Evolutionary conservation across 768 basidiomycete species (phyloP).

Genomic region (Lactifluus volemus): DNA sequence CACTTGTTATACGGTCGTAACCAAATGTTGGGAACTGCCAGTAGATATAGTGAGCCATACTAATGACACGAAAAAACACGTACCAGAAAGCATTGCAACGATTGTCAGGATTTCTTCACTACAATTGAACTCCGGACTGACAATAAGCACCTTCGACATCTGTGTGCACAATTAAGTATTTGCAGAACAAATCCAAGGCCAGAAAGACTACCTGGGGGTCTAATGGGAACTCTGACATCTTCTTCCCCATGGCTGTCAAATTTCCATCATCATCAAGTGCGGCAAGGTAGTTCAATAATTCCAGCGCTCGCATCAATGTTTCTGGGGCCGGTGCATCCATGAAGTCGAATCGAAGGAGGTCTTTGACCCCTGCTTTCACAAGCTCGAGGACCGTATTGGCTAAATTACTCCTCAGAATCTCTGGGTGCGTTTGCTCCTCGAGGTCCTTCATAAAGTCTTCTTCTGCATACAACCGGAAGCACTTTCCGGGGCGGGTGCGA

Average conservation of each 20-base stretch:
- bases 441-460: constrained; percentile 93
- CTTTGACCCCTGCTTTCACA: constrained; percentile 92
- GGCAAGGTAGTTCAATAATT: constrained; percentile 84
- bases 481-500: constrained; percentile 92
- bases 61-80: constrained; percentile 18
- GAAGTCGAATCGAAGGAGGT: constrained; percentile 82
- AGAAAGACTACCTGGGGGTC: constrained; percentile 69
- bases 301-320: constrained; percentile 93
- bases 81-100: constrained; percentile 92
- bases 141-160: constrained; percentile 90
- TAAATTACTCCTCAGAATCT: constrained; percentile 88
- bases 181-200: not conserved
- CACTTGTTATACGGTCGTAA: constrained; percentile 79
- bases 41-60: not conserved
- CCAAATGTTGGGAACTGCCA: constrained; percentile 85
- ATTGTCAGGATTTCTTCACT: constrained; percentile 94
- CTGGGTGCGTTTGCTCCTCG: constrained; percentile 95
- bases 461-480: constrained; percentile 94
- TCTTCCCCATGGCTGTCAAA: constrained; percentile 72
- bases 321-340: constrained; percentile 95
- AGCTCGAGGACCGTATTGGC: constrained; percentile 90
- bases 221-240: constrained; percentile 99
- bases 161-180: constrained; percentile 22
- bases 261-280: constrained; percentile 93
- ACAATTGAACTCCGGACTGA: constrained; percentile 91